Evolutionary conservation across 2,329 filamentous ascomycete genomes (phyloP).

Genomic region (Calonectria honghensis): DNA sequence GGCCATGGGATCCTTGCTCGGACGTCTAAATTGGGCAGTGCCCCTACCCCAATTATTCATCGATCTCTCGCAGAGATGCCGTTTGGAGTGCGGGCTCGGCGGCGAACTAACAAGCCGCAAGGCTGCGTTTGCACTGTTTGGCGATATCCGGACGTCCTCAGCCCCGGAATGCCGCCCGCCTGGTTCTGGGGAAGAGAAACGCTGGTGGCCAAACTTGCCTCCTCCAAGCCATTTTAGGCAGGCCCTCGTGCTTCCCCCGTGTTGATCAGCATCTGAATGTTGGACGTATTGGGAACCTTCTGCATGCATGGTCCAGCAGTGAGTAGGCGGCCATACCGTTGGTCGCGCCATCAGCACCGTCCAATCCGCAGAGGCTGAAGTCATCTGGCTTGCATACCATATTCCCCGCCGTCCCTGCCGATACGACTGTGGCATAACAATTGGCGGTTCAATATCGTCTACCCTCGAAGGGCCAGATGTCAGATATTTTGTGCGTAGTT

Average conservation of each 20-base stretch:
- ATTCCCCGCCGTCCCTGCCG: not conserved
- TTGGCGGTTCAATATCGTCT: slow-evolving; percentile 6
- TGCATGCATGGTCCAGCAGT: slow-evolving; percentile 29
- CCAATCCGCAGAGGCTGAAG: not conserved
- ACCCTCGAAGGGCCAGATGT: not conserved
- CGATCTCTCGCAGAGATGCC: not conserved
- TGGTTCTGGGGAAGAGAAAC: slow-evolving; percentile 32
- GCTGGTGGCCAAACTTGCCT: slow-evolving; percentile 23
- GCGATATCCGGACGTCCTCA: slow-evolving; percentile 19
- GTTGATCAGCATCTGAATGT: slow-evolving; percentile 34
- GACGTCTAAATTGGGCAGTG: not conserved
- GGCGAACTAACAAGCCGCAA: not conserved
- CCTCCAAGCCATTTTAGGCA: slow-evolving; percentile 32
- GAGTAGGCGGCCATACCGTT: not conserved
- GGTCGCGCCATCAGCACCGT: slow-evolving; percentile 26
- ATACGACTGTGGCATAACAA: slow-evolving; percentile 24
- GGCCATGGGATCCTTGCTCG: slow-evolving; percentile 3
- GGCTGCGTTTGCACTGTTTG: slow-evolving; percentile 4
- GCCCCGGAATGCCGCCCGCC: slow-evolving; percentile 28
- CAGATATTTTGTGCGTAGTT: not conserved
- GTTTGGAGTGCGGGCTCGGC: not conserved
- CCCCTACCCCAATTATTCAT: not conserved
- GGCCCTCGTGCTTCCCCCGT: slow-evolving; percentile 24
- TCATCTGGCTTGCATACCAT: slow-evolving; percentile 15
- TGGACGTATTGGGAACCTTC: slow-evolving; percentile 29